These are phyloP conservation scores for Apiotrichum mycotoxinovorans DNA, from an alignment of 1,284 basidiomycete genomes.

Conservation along the genomic window DNA sequence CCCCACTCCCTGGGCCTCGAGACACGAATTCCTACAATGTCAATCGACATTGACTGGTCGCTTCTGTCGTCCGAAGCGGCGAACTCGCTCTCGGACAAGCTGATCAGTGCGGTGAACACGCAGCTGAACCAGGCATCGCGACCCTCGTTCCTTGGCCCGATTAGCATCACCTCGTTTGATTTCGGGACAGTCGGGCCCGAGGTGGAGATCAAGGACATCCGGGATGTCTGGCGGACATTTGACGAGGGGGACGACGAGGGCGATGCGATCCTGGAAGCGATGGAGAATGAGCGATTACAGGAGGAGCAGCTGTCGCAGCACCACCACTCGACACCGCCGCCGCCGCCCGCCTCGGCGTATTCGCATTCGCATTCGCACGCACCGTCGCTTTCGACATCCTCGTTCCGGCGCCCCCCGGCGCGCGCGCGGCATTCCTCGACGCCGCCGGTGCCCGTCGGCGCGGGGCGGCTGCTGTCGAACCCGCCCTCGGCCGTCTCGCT, in stretches of 20 bases:
- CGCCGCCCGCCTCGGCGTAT: background rate
- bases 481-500: background rate
- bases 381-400: background rate
- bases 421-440: background rate
- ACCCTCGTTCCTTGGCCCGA: constrained; percentile 90
- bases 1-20: too few relatives aligned
- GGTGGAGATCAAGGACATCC: constrained; percentile 82
- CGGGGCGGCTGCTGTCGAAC: background rate
- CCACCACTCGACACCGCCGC: background rate
- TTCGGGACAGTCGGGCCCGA: constrained; percentile 82
- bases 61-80: constrained; percentile 42
- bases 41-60: constrained; percentile 57
- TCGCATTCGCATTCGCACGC: background rate
- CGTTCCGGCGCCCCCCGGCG: background rate
- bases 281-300: background rate
- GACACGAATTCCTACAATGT: too few relatives aligned
- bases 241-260: constrained; percentile 72
- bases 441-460: background rate
- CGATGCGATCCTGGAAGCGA: constrained; percentile 30
- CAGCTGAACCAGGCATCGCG: constrained; percentile 67
- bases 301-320: background rate
- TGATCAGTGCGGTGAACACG: constrained; percentile 75
- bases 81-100: constrained; percentile 62
- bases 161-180: constrained; percentile 77
- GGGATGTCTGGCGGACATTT: constrained; percentile 92